These are phyloP conservation scores for Boletus insuetus DNA, from an alignment of 768 basidiomycete species.

Conservation along the genomic window DNA sequence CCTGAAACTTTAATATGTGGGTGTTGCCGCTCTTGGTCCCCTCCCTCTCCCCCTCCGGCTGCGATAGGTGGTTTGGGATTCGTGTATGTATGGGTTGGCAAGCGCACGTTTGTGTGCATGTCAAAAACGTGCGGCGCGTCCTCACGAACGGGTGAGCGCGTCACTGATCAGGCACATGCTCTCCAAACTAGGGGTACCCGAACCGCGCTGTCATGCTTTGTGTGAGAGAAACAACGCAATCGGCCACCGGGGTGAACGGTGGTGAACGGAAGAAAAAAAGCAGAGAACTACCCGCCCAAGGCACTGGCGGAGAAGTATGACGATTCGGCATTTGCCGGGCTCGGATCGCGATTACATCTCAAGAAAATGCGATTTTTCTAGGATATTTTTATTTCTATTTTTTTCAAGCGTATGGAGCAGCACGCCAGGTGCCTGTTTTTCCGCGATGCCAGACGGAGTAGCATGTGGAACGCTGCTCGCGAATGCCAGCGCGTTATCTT, in stretches of 20 bases:
- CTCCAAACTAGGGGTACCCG: not conserved
- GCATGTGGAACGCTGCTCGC: conserved; percentile 10
- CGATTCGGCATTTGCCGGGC: conserved; percentile 23
- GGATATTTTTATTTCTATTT: conserved; percentile 3
- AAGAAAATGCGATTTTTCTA: not conserved
- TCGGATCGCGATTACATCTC: conserved; percentile 20
- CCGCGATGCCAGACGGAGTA: conserved; percentile 5
- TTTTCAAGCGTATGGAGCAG: not conserved
- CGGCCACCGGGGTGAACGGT: not conserved
- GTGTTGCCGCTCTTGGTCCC: not conserved
- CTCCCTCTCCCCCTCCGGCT: not conserved
- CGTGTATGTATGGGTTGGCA: not conserved
- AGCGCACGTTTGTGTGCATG: conserved; percentile 6
- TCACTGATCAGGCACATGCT: conserved; percentile 11
- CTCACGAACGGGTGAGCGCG: conserved; percentile 3
- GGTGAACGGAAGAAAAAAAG: no score
- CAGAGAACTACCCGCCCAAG: no score
- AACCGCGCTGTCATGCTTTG: conserved; percentile 6
- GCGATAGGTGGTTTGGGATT: not conserved
- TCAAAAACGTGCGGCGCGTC: conserved; percentile 8
- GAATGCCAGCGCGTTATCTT: conserved; percentile 4
- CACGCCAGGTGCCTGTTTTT: conserved; percentile 12
- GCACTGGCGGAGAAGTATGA: conserved; percentile 13
- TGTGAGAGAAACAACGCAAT: conserved; percentile 5
- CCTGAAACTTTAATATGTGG: conserved; percentile 9